Percentiles rank a stretch among this genome's conserved stretches.
phyloP scores from a whole-genome alignment of 176 grass and related monocot species.

The Aegilops longissima region DNA sequence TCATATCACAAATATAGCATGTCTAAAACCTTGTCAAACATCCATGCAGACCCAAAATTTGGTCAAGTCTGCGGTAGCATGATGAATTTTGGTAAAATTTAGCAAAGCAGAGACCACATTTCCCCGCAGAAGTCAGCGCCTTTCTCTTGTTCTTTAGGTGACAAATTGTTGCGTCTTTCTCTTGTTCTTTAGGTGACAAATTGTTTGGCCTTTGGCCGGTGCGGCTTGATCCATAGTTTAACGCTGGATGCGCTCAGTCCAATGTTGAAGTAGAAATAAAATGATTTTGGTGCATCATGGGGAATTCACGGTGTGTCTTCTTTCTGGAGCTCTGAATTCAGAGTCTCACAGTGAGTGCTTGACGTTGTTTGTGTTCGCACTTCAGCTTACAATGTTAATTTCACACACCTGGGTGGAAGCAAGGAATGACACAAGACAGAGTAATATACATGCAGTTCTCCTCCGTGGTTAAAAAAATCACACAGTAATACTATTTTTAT shows the following conservation, averaged over 20 bases:
- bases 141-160: neutral
- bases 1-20: neutral
- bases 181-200: neutral
- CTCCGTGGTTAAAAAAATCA: too few species aligned
- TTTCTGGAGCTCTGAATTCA: neutral
- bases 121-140: neutral
- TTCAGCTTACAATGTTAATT: too few species aligned
- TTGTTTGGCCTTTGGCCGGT: neutral
- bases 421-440: too few species aligned
- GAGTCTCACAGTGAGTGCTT: neutral
- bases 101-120: neutral
- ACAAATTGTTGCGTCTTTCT: neutral
- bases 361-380: too few species aligned
- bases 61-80: neutral
- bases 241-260: neutral
- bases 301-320: neutral
- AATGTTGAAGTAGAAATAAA: neutral
- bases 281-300: neutral
- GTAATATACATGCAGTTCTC: too few species aligned
- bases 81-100: neutral
- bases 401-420: too few species aligned
- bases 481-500: too few species aligned
- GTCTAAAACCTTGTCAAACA: neutral
- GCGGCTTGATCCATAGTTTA: neutral
- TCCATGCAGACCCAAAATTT: neutral